Evolutionary conservation across 225 moss, liverwort and hornwort species (phyloP), one percentile per base, ranked within the genome.

Genomic region (Physcomitrellopsis africana): DNA sequence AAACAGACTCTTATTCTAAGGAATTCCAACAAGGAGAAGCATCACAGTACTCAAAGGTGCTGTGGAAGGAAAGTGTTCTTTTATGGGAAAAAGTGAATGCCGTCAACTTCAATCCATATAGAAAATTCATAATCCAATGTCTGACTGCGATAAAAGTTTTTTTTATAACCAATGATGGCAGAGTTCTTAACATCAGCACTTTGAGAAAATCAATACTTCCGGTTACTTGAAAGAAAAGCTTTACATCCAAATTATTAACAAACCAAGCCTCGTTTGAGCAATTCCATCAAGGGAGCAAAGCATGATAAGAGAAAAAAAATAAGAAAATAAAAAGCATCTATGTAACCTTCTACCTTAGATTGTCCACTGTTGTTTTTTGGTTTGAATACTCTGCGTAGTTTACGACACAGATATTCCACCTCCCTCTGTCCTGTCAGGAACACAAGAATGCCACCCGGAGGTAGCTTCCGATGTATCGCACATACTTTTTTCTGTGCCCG

Each of bases 351-450:
- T 63, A 80, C 79, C 83, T 82, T 65, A 58, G 65, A n/a, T 74
- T 54, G 52, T 8, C 67, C 72, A 32, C 53, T 82, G n/a, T 45
- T 64, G 51, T 51, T 89, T 16, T 72, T 72, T 11, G 57, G 69
- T 75, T 69, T 68, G 37, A 94, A 94, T 63, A 83, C 81, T 61
- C 82, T 88, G 63, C 92, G 76, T 16, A 99, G 85, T 68, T 86
- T 93, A 49, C 85, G 83, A 64, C 93, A 93, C 56, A 99, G 69
- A 69, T 89, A 86, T 76, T 99, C 95, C 59, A 99, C 97, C 80
- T 99, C 97, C 63, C 90, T 93, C 77, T 99, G 97, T 44, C 97
- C 97, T 53, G 97, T 99, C 49, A 95, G 74, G 69, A 99, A 99
- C n/a, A 99, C 97, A 67, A 99, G 82, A 77, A 99, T 92, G 65